These are phyloP conservation scores for Dictyostelium capitatum DNA, from an alignment of 78 protist species.

Conservation along the genomic window DNA sequence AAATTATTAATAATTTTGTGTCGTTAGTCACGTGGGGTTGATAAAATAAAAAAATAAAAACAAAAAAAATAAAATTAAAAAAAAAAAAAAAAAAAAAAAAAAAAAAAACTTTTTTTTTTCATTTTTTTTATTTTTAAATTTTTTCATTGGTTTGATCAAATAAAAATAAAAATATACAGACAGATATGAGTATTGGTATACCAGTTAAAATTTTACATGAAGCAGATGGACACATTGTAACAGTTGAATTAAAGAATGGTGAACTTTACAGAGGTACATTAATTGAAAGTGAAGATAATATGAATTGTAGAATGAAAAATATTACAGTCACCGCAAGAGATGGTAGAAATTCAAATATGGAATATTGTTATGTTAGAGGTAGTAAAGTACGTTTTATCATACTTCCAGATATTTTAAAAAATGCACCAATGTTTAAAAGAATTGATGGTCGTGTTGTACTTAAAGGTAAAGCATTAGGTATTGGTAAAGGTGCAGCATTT, in stretches of 20 bases:
- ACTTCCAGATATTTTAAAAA: conserved; percentile 96
- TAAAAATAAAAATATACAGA: not conserved
- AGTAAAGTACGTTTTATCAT: conserved; percentile 93
- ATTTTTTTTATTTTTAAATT: conserved; percentile 5
- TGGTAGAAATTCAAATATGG: conserved; percentile 65
- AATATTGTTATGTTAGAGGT: conserved; percentile 95
- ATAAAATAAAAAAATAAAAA: too few relatives aligned
- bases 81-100: not conserved
- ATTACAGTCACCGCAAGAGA: conserved; percentile 88
- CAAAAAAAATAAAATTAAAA: too few relatives aligned
- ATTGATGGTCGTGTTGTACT: conserved; percentile 64
- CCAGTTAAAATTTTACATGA: conserved; percentile 99
- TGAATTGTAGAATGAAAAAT: conserved; percentile 93
- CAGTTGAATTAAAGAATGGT: conserved; percentile 94
- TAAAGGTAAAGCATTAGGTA: conserved; percentile 64
- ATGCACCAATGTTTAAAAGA: conserved; percentile 98
- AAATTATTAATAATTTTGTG: too few relatives aligned
- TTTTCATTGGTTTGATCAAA: not conserved
- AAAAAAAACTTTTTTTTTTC: not conserved
- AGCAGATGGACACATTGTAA: conserved; percentile 95
- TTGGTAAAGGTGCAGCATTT: conserved; percentile 30
- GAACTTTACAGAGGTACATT: conserved; percentile 94
- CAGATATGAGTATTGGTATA: conserved; percentile 93
- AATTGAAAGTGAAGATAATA: conserved; percentile 96
- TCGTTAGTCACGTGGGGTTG: too few relatives aligned